phyloP scores from a whole-genome alignment of 495 filamentous ascomycete genomes.

The Jackrogersella multiformis region DNA sequence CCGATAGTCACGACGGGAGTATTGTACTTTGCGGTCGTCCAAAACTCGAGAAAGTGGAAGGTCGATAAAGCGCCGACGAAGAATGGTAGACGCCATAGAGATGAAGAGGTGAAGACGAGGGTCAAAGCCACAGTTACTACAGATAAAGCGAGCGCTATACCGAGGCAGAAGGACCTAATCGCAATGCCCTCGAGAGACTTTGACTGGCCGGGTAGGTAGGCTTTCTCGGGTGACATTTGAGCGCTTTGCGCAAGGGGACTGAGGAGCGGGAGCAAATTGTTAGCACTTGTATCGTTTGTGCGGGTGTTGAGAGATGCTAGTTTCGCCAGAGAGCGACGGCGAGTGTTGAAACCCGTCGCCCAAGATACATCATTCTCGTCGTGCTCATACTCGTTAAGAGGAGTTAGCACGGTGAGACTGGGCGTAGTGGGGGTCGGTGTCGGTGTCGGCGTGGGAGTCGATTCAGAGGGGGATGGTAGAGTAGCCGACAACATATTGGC shows the following conservation, averaged over 20 bases:
- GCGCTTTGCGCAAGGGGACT: conserved; percentile 45
- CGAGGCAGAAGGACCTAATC: conserved; percentile 67
- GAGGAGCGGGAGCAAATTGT: conserved; percentile 46
- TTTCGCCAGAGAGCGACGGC: conserved; percentile 37
- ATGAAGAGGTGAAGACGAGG: conserved; percentile 49
- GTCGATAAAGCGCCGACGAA: conserved; percentile 78
- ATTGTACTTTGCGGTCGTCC: conserved; percentile 85
- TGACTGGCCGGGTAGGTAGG: conserved; percentile 63
- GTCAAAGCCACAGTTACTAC: conserved; percentile 52
- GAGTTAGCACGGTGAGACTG: conserved; percentile 10
- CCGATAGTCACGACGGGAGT: conserved; percentile 71
- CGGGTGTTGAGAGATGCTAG: conserved; percentile 38
- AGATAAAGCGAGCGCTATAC: conserved; percentile 57
- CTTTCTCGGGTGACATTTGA: conserved; percentile 35
- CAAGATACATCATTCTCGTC: conserved; percentile 39
- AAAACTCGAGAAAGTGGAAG: conserved; percentile 98
- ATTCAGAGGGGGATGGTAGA: conserved; percentile 1
- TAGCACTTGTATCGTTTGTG: conserved; percentile 36
- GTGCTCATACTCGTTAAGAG: conserved; percentile 23
- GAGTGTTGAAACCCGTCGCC: conserved; percentile 42
- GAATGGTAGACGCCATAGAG: conserved; percentile 84
- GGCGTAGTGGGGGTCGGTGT: conserved; percentile 33
- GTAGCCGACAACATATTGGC: conserved; percentile 20
- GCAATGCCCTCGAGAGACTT: conserved; percentile 85
- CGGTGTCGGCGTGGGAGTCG: conserved; percentile 23